Base-by-base conservation (phyloP, 192 early-diverging fungal genomes). In the Entrophospora sp. region DNA sequence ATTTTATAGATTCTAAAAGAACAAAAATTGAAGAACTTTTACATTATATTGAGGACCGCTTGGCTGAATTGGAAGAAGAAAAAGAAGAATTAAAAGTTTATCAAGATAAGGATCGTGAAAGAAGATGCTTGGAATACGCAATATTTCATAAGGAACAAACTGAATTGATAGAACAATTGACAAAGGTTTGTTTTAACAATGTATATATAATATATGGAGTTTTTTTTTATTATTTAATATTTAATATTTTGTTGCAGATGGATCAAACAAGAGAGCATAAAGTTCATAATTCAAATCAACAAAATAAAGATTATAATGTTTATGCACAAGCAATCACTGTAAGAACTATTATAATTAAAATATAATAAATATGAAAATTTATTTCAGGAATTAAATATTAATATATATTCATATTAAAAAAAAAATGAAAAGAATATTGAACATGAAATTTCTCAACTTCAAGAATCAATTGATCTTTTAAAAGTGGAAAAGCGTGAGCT, bases 1-100 rank as follows among this genome's bases (percentile, higher is more conserved):
- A 20, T 27, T 9, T 45, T 34, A 57, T 70, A 85, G 89, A 92
- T 43, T 55, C 75, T 25, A 97, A 94, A 62, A 81, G 91, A 30
- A 64, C 71, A 0, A 95, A 96, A 73, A 99, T 99, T 66, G 81
- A 87, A 7, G 94, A 96, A 67, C 83, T 95, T 13, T 71, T 99
- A 48, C 79, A 78, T 3, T 87, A 89, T 64, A 97, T 99, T 57
- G 83, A 95, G 44, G 90, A 96, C 63, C 80, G 95, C 30, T 70
- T 99, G 43, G 74, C 75, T 7, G 93, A 97, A 69, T 83, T 99
- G 16, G 92, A 99, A 60, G 81, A 87, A 24, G 96, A 99, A 70
- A 97, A 97, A 63, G 87, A 91, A 24, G 94, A 99, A 72, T 71
- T 99, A 37, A 84, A 87, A 65, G 76, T 92, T 69, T 99, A 88